These are phyloP conservation scores for Cucurbita moschata DNA, from an alignment of 306 rosid species.

Conservation along the genomic window DNA sequence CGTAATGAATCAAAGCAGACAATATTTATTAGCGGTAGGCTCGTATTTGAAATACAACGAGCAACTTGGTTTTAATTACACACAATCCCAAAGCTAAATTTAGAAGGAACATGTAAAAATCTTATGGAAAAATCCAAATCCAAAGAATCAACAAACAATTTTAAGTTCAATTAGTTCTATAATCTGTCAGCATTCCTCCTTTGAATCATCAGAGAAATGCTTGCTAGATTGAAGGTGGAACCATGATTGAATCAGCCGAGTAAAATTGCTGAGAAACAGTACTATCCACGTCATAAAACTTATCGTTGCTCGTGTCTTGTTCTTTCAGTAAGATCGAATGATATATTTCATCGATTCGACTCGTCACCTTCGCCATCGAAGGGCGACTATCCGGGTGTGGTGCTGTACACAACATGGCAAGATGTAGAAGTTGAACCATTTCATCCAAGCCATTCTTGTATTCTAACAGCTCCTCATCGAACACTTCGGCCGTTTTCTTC, in stretches of 20 bases:
- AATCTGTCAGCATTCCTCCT: background rate
- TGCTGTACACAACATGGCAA: constrained; percentile 63
- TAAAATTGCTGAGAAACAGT: constrained; percentile 5
- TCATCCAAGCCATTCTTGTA: constrained; percentile 77
- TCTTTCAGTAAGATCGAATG: constrained; percentile 21
- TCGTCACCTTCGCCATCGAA: constrained; percentile 52
- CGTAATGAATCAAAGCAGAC: no score
- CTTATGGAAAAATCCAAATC: background rate
- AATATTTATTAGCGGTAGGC: no score
- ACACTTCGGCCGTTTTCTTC: constrained; percentile 67
- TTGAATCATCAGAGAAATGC: background rate
- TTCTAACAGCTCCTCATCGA: constrained; percentile 74
- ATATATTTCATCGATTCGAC: constrained; percentile 46
- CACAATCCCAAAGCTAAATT: no score
- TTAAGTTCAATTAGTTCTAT: constrained; percentile 4
- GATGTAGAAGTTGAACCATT: constrained; percentile 73
- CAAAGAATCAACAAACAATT: background rate
- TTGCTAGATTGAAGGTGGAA: background rate
- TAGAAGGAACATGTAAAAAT: background rate
- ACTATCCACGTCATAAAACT: background rate
- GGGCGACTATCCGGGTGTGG: constrained; percentile 71
- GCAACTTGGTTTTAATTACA: no score
- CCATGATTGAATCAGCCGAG: background rate
- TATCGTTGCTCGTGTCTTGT: background rate
- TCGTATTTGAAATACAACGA: no score